Base-by-base conservation (phyloP, 352 stramenopile species). In the Thalassiosira livingstoniorum region DNA sequence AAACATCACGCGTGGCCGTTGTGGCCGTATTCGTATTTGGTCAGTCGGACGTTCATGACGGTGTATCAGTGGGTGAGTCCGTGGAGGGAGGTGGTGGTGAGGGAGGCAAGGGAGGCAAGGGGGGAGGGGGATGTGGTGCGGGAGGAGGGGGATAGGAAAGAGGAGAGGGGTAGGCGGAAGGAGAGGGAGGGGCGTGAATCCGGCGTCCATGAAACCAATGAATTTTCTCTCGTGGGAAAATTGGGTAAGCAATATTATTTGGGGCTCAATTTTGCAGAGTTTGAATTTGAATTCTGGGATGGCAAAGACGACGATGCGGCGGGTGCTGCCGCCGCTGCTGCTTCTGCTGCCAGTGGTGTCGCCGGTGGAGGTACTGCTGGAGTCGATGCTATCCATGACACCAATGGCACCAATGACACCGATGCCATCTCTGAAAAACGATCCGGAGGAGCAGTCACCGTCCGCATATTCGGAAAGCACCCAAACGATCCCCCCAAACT, bases 241-340 rank as follows among this genome's bases (percentile, higher is more conserved):
- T 27, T 64, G 75, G 94, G 64, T 75, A 92, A 54, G 31, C 87
- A 92, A 62, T 96, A 94, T 77, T 97, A 96, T 64, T 93, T 96
- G 29, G 94, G 94, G 53, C 80, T 97, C 29, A 98, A 98, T 85
- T 97, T 96, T 92, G 96, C 93, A n/a, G 95, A 96, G 58, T 93
- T 98, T 51, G 93, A 97, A 34, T 94, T 98, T 68, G 95, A 98
- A 87, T 98, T 83, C 39, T 21, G 21, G 27, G 43, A 73, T 39
- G 11, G 55, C 27, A 5, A 51, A 55, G 15, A 65, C 15, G 39
- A 27, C 35, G 4, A 13, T 32, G 35, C 10, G 10, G 47, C 4
- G 4, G 21, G 27, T 27, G 47, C 21, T 27, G 47, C 11, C 21
- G 21, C 10, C 42, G 42, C 10, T 51, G 42, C 10, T 18, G 47